Evolutionary conservation across 257 asterid species (phyloP).

Genomic region (Petunia axillaris): DNA sequence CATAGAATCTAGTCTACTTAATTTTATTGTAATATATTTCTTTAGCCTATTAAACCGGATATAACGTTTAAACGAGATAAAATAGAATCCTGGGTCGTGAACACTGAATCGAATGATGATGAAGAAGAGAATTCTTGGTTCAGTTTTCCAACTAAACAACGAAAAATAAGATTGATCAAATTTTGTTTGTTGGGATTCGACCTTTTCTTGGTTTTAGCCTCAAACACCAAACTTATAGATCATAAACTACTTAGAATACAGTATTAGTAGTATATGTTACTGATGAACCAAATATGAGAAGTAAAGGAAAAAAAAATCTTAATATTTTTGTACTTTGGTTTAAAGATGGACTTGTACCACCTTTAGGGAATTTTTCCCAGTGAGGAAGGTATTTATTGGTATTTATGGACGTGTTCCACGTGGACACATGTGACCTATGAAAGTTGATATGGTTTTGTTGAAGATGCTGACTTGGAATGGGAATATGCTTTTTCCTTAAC

Average conservation of each 20-base stretch:
- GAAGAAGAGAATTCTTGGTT: not conserved
- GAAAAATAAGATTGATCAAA: constrained; percentile 8
- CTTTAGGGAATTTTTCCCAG: not conserved
- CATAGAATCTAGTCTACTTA: not conserved
- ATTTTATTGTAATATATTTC: not conserved
- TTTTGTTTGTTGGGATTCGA: not conserved
- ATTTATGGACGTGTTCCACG: constrained; percentile 9
- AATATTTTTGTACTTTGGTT: not conserved
- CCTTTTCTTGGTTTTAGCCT: not conserved
- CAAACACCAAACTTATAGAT: no score
- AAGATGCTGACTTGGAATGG: not conserved
- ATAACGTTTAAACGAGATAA: not conserved
- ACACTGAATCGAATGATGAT: not conserved
- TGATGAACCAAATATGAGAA: not conserved
- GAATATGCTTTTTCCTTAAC: not conserved
- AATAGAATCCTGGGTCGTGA: not conserved
- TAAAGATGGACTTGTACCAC: not conserved
- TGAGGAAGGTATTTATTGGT: not conserved
- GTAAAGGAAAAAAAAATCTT: constrained; percentile 3
- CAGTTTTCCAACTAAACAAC: not conserved
- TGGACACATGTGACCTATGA: not conserved
- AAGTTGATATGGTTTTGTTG: not conserved
- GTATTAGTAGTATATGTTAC: not conserved
- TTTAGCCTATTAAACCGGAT: not conserved
- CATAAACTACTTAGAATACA: no score